Evolutionary conservation across 495 filamentous ascomycete species (phyloP).

Genomic region (Copromyces sp.): DNA sequence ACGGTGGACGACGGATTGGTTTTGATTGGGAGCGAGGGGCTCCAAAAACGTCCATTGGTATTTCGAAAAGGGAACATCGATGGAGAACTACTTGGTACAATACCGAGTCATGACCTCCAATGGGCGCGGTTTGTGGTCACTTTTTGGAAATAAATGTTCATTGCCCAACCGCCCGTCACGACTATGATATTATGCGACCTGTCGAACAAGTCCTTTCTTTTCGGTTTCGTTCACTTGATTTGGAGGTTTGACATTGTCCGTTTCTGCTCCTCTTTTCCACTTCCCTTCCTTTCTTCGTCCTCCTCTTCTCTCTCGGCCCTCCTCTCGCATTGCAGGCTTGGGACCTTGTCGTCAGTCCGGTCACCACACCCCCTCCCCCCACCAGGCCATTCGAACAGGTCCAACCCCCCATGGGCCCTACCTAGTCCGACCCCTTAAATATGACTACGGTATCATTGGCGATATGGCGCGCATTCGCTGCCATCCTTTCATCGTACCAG

Average conservation of each 20-base stretch:
- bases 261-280: not conserved
- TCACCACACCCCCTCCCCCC: not conserved
- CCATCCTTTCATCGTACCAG: not conserved
- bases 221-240: not conserved
- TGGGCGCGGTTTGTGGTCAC: not conserved
- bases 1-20: too few species aligned
- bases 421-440: not conserved
- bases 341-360: not conserved
- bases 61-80: not conserved
- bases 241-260: not conserved
- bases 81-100: not conserved
- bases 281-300: not conserved
- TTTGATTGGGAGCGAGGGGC: not conserved
- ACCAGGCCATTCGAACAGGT: not conserved
- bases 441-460: not conserved
- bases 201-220: not conserved
- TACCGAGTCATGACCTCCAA: not conserved
- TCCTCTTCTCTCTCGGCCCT: not conserved
- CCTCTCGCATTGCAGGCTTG: not conserved
- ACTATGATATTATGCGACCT: not conserved
- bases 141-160: not conserved
- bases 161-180: not conserved
- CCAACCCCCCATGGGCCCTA: not conserved
- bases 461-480: not conserved
- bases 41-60: not conserved